Base-by-base conservation (phyloP, 176 grass and related monocot species). In the Oryza longistaminata region DNA sequence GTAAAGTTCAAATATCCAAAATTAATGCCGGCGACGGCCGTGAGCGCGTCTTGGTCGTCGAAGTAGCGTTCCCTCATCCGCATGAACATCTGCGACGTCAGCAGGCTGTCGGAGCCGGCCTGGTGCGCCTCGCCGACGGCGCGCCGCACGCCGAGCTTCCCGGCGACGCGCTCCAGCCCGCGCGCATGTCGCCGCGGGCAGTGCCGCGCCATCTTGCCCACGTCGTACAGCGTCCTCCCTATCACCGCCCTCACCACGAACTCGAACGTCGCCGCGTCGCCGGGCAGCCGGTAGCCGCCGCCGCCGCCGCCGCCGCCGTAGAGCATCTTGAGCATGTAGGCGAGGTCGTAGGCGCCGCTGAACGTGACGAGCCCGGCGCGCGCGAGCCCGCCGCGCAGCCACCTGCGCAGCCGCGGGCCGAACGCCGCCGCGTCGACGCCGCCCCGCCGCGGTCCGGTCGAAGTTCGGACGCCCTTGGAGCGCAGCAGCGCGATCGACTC, bases 91-190 rank as follows among this genome's bases (percentile, higher is more conserved):
- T 71, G 79, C 43, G 40, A 86, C 0, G 85, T 84, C 0, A 88
- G 79, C 12, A 91, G 65, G 82, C 83, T 86, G n/a, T 91, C 88
- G 2, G 70, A 86, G 0, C 91, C 85, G 0, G 77, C 88, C 72
- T 66, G 77, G 66, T 82, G 91, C 5, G 82, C 85, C 61, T 48
- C 37, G 19, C 79, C 79, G 22, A 55, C 74, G 33, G 29, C 69
- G 1, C 70, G 68, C 1, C 1, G 10, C 9, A 88, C 82, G 5
- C 12, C 6, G 16, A 94, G 76, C 35, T 66, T 71, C 1, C 0
- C 69, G 9, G 83, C 78, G 14, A 88, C 24, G 16, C 5, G 1
- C 12, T 87, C 86, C 0, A 89, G 71, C 6, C 76, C 86, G 10
- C 71, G 60, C 34, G 58, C 8, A 89, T 75, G 55, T 84, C 66